Conservation (phyloP, 805 yeast species). For the Starmera caribaea region DNA sequence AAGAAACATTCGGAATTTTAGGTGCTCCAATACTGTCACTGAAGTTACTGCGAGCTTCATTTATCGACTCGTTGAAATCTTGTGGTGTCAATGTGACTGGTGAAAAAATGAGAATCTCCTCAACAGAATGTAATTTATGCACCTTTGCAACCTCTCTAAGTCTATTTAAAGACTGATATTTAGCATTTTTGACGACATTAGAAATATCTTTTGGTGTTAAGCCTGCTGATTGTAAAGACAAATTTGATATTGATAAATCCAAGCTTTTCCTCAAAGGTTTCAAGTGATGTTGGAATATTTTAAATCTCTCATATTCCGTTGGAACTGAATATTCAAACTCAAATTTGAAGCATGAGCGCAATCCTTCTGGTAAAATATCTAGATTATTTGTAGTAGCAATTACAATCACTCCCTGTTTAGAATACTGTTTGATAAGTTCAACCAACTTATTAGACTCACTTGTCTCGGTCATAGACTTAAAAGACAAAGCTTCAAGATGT, state of each 20-base stretch:
- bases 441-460: slow-evolving; percentile 39
- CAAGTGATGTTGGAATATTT: slow-evolving; percentile 48
- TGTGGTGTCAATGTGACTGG: slow-evolving; percentile 38
- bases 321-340: slow-evolving; percentile 76
- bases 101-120: slow-evolving; percentile 33
- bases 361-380: slow-evolving; percentile 55
- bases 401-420: slow-evolving; percentile 35
- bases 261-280: slow-evolving; percentile 22
- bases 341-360: slow-evolving; percentile 65
- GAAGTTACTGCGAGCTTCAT: slow-evolving; percentile 75
- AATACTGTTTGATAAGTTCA: slow-evolving; percentile 46
- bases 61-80: slow-evolving; percentile 63
- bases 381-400: slow-evolving; percentile 61
- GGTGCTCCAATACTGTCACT: slow-evolving; percentile 97
- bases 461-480: slow-evolving; percentile 52
- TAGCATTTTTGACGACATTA: slow-evolving; percentile 62
- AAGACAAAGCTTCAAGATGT: slow-evolving; percentile 72
- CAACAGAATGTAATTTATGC: slow-evolving; percentile 3
- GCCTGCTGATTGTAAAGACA: slow-evolving; percentile 89
- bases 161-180: slow-evolving; percentile 44
- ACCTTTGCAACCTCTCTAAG: slow-evolving; percentile 20
- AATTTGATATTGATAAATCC: slow-evolving; percentile 43
- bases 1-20: slow-evolving; percentile 83
- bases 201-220: slow-evolving; percentile 74
- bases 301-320: slow-evolving; percentile 58